Evolutionary conservation across 805 yeast genomes (phyloP), one percentile per base, ranked within the genome.

Genomic region (Kodamaea hsintzibuensis): DNA sequence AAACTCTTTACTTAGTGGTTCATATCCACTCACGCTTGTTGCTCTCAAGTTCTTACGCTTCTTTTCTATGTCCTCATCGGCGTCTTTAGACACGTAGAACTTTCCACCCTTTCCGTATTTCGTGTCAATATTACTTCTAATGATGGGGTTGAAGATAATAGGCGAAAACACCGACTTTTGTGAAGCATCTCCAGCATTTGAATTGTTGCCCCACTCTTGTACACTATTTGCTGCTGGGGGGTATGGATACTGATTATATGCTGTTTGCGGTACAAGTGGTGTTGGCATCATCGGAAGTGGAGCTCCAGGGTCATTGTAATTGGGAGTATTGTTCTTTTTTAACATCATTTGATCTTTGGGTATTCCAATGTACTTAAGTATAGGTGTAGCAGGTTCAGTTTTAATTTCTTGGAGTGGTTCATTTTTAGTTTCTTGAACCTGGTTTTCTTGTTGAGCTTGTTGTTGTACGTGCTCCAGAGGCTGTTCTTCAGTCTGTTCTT

Each of bases 41-140:
- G 76, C 76, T 52, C 77, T 55, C 3, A 70, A 46, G 19, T 57
- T 57, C 14, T 61, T 61, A 39, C 57, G 56, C 44, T 60, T 63
- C 44, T 61, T 51, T 25, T 49, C 51, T 2, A 52, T 22, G 16
- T 68, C 71, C 2, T 56, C 49, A 18, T 60, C 71, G 13, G 58
- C 57, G n/a, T 74, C 79, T 47, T 69, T 66, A 3, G 69, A 72
- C 13, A 88, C 89, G 64, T 85, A 91, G 65, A 89, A 93, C 63
- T 92, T 88, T 1, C 99, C 99, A 5, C 99, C 99, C 58, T 80
- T 80, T 10, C 86, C 86, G 62, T 93, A 93, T 63, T 93, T 93
- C 53, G 88, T 84, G 65, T 93, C 98, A 40, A 93, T 85, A 54
- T 82, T 84, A 47, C 82, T 80, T 53, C 84, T 85, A 52, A 90